These are phyloP conservation scores for Starmerella bacillaris DNA, from an alignment of 805 yeast species.

Conservation along the genomic window DNA sequence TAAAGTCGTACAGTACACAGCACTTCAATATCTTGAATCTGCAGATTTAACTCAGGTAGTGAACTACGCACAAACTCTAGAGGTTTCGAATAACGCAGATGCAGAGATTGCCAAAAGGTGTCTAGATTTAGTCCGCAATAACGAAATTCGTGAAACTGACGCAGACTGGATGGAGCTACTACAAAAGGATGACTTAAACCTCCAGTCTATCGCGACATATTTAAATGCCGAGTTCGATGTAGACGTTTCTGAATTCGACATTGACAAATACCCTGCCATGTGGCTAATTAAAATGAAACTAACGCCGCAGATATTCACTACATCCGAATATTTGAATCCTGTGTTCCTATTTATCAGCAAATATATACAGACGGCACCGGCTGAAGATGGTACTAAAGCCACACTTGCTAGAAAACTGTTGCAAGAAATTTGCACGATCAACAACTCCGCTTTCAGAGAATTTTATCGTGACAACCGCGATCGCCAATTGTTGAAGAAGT, in stretches of 20 bases:
- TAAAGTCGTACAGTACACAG: slow-evolving; percentile 3
- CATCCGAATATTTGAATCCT: background rate
- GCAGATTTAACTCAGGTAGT: slow-evolving; percentile 1
- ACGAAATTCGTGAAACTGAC: background rate
- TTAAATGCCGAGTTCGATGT: background rate
- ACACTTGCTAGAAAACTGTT: slow-evolving; percentile 8
- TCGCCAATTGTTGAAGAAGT: slow-evolving; percentile 5
- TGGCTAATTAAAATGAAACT: background rate
- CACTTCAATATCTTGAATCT: background rate
- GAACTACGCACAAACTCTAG: slow-evolving; percentile 1
- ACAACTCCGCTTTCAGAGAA: slow-evolving; percentile 10
- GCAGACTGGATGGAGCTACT: background rate
- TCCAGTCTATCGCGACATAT: background rate
- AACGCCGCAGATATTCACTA: background rate
- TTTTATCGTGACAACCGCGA: slow-evolving; percentile 17
- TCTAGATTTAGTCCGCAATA: background rate
- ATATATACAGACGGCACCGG: background rate
- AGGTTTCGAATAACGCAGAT: slow-evolving; percentile 1
- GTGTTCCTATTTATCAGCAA: background rate
- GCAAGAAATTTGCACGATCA: slow-evolving; percentile 4
- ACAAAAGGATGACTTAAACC: background rate
- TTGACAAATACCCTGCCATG: background rate
- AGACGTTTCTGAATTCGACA: background rate
- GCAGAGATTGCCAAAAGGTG: slow-evolving; percentile 4
- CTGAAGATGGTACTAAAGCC: background rate